These are phyloP conservation scores for Barnettozyma populi DNA, from an alignment of 805 yeast genomes.

Conservation along the genomic window DNA sequence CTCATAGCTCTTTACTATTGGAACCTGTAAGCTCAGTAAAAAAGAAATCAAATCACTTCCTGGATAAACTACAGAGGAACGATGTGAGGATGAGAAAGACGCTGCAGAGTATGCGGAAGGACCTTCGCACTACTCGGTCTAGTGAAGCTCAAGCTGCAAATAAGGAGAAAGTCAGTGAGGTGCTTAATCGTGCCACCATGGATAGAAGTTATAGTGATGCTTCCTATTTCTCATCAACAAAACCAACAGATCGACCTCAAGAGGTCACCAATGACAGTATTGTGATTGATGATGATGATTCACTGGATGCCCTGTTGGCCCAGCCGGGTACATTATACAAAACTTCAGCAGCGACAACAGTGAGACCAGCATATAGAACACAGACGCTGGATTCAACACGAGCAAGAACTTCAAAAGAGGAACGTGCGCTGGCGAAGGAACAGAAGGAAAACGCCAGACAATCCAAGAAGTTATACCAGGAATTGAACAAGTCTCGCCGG, in stretches of 20 bases:
- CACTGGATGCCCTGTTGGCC: neutral
- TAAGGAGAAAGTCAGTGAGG: neutral
- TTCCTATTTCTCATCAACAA: neutral
- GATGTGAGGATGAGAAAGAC: neutral
- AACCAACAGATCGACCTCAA: neutral
- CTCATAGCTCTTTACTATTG: neutral
- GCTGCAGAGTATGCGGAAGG: neutral
- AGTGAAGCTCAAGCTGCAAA: neutral
- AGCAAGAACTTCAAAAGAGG: constrained; percentile 7
- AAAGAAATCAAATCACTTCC: neutral
- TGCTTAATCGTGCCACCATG: neutral
- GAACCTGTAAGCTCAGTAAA: neutral
- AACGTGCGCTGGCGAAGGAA: constrained; percentile 5
- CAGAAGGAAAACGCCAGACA: constrained; percentile 9
- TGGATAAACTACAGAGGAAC: neutral
- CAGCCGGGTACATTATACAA: neutral
- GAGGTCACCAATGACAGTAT: neutral
- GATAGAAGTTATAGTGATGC: constrained; percentile 4
- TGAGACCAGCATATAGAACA: neutral
- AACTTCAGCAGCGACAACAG: neutral
- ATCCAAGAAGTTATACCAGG: constrained; percentile 20
- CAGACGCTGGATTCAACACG: constrained; percentile 4
- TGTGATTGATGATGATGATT: neutral
- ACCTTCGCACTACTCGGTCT: neutral
- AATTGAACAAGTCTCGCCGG: constrained; percentile 34